These are phyloP conservation scores for Cyberlindnera mycetangii DNA, from an alignment of 805 yeast genomes.

Conservation along the genomic window DNA sequence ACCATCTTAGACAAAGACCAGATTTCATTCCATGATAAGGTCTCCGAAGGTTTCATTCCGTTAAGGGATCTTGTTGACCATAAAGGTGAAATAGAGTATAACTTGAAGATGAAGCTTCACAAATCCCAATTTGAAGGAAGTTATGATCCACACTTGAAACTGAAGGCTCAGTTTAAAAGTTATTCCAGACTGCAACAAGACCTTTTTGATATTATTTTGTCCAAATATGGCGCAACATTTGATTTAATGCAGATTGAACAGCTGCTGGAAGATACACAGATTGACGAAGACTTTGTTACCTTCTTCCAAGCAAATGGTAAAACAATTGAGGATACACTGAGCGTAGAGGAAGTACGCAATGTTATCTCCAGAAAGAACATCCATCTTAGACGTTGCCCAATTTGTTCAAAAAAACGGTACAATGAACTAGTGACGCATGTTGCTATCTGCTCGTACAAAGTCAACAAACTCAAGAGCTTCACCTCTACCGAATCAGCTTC, in stretches of 20 bases:
- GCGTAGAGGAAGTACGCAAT: constrained; percentile 50
- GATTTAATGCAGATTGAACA: constrained; percentile 57
- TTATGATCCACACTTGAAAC: constrained; percentile 51
- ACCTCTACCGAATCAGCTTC: constrained; percentile 82
- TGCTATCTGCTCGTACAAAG: constrained; percentile 79
- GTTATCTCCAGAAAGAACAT: constrained; percentile 43
- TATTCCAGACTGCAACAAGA: constrained; percentile 61
- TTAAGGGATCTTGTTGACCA: constrained; percentile 42
- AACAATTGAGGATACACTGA: constrained; percentile 37
- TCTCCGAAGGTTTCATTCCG: constrained; percentile 63
- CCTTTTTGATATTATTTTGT: constrained; percentile 65
- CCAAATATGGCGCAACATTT: constrained; percentile 44
- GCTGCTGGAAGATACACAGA: constrained; percentile 16
- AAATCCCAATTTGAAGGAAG: constrained; percentile 16
- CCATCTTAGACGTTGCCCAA: constrained; percentile 62
- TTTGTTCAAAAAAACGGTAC: constrained; percentile 74
- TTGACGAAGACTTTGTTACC: constrained; percentile 21
- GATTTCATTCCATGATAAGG: constrained; percentile 77
- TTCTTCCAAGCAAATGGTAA: constrained; percentile 21
- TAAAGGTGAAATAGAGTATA: constrained; percentile 22
- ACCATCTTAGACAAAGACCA: constrained; percentile 82
- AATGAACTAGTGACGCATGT: constrained; percentile 80
- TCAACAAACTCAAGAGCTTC: constrained; percentile 68
- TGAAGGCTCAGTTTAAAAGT: constrained; percentile 64
- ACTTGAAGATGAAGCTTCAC: constrained; percentile 36